A percentile compares a stretch with the other conserved stretches of the same genome.
These are phyloP conservation scores for Scheffersomyces lignosus DNA, from an alignment of 805 yeast species.

Conservation along the genomic window DNA sequence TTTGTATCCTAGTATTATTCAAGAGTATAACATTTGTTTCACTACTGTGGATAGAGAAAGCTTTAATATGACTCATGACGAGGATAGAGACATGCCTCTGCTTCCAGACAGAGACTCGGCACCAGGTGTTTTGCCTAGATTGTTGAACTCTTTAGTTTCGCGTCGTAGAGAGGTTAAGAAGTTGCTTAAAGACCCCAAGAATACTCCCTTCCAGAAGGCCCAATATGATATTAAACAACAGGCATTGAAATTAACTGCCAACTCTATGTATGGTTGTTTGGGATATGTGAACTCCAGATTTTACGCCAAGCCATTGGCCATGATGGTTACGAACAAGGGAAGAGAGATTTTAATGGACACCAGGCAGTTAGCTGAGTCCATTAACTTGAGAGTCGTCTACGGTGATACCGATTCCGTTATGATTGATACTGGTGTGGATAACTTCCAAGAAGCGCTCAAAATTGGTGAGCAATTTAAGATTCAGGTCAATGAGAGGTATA, in stretches of 20 bases:
- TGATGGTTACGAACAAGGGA: constrained; percentile 93
- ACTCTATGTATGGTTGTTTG: constrained; percentile 99
- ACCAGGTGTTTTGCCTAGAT: constrained; percentile 84
- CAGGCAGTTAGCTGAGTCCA: constrained; percentile 84
- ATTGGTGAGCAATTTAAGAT: constrained; percentile 85
- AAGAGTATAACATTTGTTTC: constrained; percentile 95
- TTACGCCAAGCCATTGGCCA: constrained; percentile 94
- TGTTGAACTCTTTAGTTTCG: constrained; percentile 78
- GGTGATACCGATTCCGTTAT: constrained; percentile 99
- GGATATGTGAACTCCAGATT: constrained; percentile 91
- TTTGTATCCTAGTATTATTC: constrained; percentile 94
- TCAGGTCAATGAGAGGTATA: constrained; percentile 85
- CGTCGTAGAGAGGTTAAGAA: constrained; percentile 93
- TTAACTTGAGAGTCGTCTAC: constrained; percentile 82
- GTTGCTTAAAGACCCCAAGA: constrained; percentile 71
- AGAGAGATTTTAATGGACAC: constrained; percentile 94
- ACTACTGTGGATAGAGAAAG: constrained; percentile 81
- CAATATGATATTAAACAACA: constrained; percentile 95
- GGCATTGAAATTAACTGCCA: constrained; percentile 94
- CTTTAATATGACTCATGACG: constrained; percentile 40
- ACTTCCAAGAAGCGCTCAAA: constrained; percentile 68
- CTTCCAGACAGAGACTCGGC: constrained; percentile 58
- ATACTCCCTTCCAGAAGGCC: constrained; percentile 61
- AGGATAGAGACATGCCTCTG: constrained; percentile 64
- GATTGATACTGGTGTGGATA: constrained; percentile 85